Conservation (phyloP, 2,329 filamentous ascomycete genomes). For the Metarhizium humberi region DNA sequence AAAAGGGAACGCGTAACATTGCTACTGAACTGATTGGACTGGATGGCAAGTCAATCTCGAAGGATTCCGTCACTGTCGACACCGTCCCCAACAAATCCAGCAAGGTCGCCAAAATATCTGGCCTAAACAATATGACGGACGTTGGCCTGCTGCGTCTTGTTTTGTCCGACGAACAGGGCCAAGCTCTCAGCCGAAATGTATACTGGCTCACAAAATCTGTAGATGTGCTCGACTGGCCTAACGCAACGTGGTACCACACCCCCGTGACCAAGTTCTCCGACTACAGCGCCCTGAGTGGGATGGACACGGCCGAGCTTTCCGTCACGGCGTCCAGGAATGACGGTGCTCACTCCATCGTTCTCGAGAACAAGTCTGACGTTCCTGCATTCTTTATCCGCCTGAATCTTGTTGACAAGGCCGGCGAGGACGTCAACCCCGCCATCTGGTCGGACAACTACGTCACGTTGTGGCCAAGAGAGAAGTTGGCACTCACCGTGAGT, state of each 20-base stretch:
- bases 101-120: constrained; percentile 14
- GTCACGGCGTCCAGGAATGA: constrained; percentile 11
- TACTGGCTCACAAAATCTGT: constrained; percentile 44
- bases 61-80: constrained; percentile 16
- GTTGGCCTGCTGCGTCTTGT: constrained; percentile 42
- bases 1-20: constrained; percentile 30
- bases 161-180: constrained; percentile 24
- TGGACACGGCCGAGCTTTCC: constrained; percentile 28
- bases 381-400: constrained; percentile 51
- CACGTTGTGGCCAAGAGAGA: constrained; percentile 49
- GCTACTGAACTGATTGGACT: constrained; percentile 39
- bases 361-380: constrained; percentile 41
- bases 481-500: constrained; percentile 18
- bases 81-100: constrained; percentile 36
- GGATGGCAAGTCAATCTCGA: constrained; percentile 32
- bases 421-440: constrained; percentile 39
- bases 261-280: constrained; percentile 43
- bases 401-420: constrained; percentile 33
- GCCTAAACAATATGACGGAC: constrained; percentile 23
- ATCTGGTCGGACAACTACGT: constrained; percentile 56
- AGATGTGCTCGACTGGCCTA: constrained; percentile 45
- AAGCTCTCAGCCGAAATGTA: constrained; percentile 43
- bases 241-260: constrained; percentile 50
- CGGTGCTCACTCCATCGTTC: constrained; percentile 21
- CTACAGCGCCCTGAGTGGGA: constrained; percentile 32